phyloP scores from a whole-genome alignment of 2,329 filamentous ascomycete species.

The Botrytis pseudocinerea region DNA sequence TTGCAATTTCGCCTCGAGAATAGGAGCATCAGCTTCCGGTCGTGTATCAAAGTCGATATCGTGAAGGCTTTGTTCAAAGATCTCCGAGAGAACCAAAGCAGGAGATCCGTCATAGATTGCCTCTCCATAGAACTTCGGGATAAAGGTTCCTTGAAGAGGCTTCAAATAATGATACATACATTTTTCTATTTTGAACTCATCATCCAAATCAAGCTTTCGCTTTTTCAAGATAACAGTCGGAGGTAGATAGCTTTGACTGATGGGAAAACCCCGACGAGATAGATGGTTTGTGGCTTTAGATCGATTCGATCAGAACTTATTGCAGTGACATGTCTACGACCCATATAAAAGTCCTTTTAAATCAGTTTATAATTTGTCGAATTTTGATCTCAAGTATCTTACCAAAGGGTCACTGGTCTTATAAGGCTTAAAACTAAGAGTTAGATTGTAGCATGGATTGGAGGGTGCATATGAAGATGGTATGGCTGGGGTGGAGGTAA shows the following conservation, averaged over 20 bases:
- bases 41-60: neutral
- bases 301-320: neutral
- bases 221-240: neutral
- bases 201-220: conserved; percentile 6
- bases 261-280: neutral
- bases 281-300: too few species aligned
- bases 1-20: neutral
- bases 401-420: too few species aligned
- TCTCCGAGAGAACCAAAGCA: neutral
- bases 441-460: too few species aligned
- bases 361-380: too few species aligned
- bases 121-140: neutral
- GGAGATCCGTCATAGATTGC: neutral
- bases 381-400: too few species aligned
- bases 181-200: conserved; percentile 8
- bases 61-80: neutral
- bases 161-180: neutral
- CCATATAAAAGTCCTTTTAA: too few species aligned
- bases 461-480: too few species aligned
- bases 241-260: neutral
- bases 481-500: too few species aligned
- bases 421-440: too few species aligned
- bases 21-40: neutral
- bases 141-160: conserved; percentile 2
- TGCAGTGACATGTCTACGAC: too few species aligned